Percentiles rank a stretch among this genome's conserved stretches.
phyloP scores from a whole-genome alignment of 352 stramenopile species.

The Globisporangium spinosum region DNA sequence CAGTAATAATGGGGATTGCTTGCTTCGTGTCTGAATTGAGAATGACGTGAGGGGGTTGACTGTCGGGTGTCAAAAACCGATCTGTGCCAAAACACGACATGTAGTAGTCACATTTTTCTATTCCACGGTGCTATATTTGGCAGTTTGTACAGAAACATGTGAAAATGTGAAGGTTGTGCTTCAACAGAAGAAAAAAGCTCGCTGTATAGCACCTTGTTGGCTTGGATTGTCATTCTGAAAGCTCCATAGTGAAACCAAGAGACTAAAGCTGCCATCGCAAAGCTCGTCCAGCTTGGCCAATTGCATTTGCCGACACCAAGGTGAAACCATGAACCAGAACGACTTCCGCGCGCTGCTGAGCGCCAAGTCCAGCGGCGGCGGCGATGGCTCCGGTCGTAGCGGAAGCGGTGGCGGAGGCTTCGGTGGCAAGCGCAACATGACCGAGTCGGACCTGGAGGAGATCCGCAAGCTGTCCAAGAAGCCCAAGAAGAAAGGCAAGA shows the following conservation, averaged over 20 bases:
- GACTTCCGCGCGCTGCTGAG: conserved; percentile 68
- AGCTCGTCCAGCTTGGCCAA: background rate
- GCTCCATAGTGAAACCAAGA: background rate
- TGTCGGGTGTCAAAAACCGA: background rate
- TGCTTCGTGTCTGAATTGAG: background rate
- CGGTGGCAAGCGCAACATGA: conserved; percentile 56
- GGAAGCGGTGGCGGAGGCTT: conserved; percentile 20
- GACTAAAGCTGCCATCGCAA: background rate
- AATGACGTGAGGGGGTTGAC: conserved; percentile 4
- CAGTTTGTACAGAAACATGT: background rate
- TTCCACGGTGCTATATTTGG: background rate
- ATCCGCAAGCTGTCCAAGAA: conserved; percentile 63
- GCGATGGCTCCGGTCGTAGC: conserved; percentile 2
- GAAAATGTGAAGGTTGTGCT: too few relatives aligned
- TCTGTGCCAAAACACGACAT: background rate
- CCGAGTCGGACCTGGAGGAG: conserved; percentile 41
- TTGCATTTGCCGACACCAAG: conserved; percentile 1
- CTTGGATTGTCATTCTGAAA: background rate
- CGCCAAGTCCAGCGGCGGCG: conserved; percentile 20
- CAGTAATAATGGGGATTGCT: background rate
- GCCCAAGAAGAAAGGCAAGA: conserved; percentile 52
- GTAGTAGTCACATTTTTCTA: background rate
- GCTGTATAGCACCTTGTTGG: background rate
- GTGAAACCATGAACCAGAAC: conserved; percentile 60
- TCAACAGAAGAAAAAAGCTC: background rate